Base-by-base conservation (phyloP, 805 yeast genomes). In the Cyberlindnera subsufficiens region DNA sequence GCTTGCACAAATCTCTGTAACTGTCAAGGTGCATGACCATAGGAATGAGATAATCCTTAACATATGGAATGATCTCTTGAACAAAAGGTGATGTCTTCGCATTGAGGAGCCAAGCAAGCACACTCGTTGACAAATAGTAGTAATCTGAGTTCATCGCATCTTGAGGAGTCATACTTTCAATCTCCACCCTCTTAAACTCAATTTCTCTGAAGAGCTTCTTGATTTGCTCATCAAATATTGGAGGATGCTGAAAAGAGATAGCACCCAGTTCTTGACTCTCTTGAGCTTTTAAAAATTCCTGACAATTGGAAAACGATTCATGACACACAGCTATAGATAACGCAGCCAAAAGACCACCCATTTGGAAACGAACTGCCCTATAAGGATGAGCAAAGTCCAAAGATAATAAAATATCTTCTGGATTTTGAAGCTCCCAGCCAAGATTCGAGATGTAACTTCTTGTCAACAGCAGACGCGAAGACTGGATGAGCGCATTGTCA, bases 1-100 rank as follows among this genome's bases (percentile, higher is more conserved):
- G 61, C 50, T 84, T 86, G 51, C 95, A 85, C 13, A 86, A 86
- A 47, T 91, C 97, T 46, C 86, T 80, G 68, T 85, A 74, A 36
- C 71, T 74, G 40, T 80, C 76, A 37, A 88, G 64, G 15, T 73
- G 67, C 54, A 86, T 67, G 43, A 88, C 65, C 47, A 86, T 80
- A 22, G 96, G 96, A 1, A 87, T 61, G 25, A 89, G 70, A 40
- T 75, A 66, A 3, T 66, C 60, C 9, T 67, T 58, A 32, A 83
- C 62, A 42, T 75, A 72, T 3, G 78, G 78, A 35, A 77, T 72
- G 33, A 84, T 59, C 8, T 78, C 64, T 0, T 69, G 57, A 1
- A 82, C 77, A 35, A 72, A 69, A 1, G 83, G 72, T 0, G 86
- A 73, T 35, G 66, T 67, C 42, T 80, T 61, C 42, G 78, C 66